Percentiles rank a stretch among this genome's conserved stretches.
phyloP scores from a whole-genome alignment of 1,139 yeast genomes.

The Geotrichum macrosporum region DNA sequence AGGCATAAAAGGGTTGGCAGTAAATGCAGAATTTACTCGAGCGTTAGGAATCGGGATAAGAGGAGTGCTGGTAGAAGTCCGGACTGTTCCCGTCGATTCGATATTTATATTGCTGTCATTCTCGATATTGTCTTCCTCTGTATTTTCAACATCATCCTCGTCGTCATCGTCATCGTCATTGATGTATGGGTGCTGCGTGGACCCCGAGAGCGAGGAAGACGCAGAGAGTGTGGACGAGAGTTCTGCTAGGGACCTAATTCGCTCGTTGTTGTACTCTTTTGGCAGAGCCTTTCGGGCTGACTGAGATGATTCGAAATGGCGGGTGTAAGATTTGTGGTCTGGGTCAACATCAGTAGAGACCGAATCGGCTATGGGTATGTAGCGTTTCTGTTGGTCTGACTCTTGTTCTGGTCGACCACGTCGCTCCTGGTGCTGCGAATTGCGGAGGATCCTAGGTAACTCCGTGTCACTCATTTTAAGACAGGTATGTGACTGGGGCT shows the following conservation, averaged over 20 bases:
- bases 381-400: not conserved
- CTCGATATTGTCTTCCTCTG: too few species aligned
- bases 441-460: not conserved
- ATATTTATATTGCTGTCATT: too few species aligned
- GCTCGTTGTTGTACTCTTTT: constrained; percentile 9
- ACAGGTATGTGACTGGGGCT: too few species aligned
- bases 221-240: constrained; percentile 32
- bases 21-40: too few species aligned
- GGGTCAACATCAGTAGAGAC: constrained; percentile 16
- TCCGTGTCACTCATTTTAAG: constrained; percentile 7
- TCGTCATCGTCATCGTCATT: constrained; percentile 21
- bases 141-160: constrained; percentile 17
- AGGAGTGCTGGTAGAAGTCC: too few species aligned
- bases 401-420: too few species aligned
- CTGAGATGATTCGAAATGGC: constrained; percentile 20
- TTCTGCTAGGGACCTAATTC: constrained; percentile 27
- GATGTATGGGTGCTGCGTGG: constrained; percentile 20
- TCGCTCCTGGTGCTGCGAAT: not conserved
- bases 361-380: constrained; percentile 7
- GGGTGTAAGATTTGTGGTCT: constrained; percentile 20
- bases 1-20: too few species aligned
- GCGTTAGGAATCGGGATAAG: too few species aligned
- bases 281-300: constrained; percentile 13
- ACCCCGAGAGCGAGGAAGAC: constrained; percentile 33
- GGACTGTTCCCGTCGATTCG: too few species aligned